Evolutionary conservation across 2,329 filamentous ascomycete species (phyloP).

Genomic region (Karstenula rhodostoma): DNA sequence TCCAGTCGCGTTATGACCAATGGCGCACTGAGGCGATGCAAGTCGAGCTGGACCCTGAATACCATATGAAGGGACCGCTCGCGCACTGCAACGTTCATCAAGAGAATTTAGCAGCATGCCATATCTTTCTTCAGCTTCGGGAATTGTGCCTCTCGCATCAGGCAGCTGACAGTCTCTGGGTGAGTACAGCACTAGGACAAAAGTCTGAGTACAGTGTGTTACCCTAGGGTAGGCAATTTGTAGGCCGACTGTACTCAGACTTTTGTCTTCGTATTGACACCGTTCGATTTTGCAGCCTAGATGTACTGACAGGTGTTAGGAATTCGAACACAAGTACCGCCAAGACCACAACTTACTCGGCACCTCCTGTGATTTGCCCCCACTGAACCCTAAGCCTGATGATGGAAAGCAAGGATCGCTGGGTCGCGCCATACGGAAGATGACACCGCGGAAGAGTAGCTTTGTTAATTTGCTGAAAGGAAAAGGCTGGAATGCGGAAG

Average conservation of each 20-base stretch:
- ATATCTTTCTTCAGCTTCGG: slow-evolving; percentile 43
- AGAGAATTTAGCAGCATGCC: slow-evolving; percentile 36
- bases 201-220: no score
- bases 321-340: slow-evolving; percentile 46
- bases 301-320: slow-evolving; percentile 26
- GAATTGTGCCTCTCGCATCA: slow-evolving; percentile 38
- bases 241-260: no score
- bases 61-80: slow-evolving; percentile 24
- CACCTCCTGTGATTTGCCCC: slow-evolving; percentile 24
- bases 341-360: slow-evolving; percentile 39
- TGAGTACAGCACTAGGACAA: no score
- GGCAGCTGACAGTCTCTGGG: slow-evolving; percentile 46
- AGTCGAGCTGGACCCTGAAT: slow-evolving; percentile 25
- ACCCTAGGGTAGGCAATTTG: no score
- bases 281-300: not conserved
- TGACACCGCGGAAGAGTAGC: slow-evolving; percentile 46
- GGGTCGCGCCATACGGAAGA: slow-evolving; percentile 41
- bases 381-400: slow-evolving; percentile 31
- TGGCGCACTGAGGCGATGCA: slow-evolving; percentile 46
- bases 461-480: slow-evolving; percentile 45
- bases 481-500: slow-evolving; percentile 38
- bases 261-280: no score
- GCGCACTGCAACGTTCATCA: slow-evolving; percentile 34
- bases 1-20: slow-evolving; percentile 43
- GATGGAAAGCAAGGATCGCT: slow-evolving; percentile 35